These are phyloP conservation scores for Brettanomyces nanus DNA, from an alignment of 805 yeast genomes.

Conservation along the genomic window DNA sequence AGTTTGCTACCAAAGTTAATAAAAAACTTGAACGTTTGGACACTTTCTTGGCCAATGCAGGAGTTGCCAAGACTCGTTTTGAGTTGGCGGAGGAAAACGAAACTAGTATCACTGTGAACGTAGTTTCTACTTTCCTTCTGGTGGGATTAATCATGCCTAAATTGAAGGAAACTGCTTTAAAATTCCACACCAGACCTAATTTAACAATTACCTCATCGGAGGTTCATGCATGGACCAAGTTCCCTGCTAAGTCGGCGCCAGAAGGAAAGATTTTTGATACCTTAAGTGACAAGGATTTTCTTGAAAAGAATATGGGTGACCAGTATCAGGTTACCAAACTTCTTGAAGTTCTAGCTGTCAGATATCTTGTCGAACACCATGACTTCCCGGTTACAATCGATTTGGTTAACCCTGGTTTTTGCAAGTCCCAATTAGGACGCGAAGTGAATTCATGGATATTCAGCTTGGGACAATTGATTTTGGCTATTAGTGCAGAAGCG, in stretches of 20 bases:
- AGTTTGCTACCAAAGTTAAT: not conserved
- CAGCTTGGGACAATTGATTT: no score
- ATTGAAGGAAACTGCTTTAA: not conserved
- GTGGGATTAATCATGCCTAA: not conserved
- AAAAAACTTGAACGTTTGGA: not conserved
- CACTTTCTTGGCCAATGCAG: not conserved
- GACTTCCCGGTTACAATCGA: not conserved
- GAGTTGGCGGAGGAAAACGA: not conserved
- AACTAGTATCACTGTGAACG: not conserved
- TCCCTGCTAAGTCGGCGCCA: not conserved
- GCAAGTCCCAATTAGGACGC: not conserved
- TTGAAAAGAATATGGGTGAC: not conserved
- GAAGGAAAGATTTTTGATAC: not conserved
- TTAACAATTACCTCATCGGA: not conserved
- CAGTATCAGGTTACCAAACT: not conserved
- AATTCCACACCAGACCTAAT: not conserved
- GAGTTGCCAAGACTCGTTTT: not conserved
- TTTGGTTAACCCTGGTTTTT: not conserved
- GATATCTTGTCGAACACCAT: not conserved
- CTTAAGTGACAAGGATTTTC: not conserved
- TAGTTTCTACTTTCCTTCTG: not conserved
- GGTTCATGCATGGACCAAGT: not conserved
- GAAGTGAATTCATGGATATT: not conserved
- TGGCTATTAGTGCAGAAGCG: not conserved
- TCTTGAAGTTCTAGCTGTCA: not conserved